These are phyloP conservation scores for Colletotrichum sp. DNA, from an alignment of 2,329 filamentous ascomycete species.

Conservation along the genomic window DNA sequence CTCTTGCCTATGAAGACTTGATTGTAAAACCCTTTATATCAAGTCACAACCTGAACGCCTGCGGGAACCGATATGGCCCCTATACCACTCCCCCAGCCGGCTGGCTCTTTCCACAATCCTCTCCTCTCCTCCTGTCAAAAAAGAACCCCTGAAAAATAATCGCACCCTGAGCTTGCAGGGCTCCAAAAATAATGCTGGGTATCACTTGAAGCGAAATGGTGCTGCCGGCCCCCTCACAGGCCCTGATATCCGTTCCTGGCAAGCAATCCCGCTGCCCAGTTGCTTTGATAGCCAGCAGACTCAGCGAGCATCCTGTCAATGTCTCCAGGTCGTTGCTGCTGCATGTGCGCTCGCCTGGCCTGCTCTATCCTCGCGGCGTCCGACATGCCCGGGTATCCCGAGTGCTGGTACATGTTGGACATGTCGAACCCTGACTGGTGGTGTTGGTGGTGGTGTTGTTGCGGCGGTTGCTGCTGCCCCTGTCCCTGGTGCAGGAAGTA, in stretches of 20 bases:
- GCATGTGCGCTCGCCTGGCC: conserved; percentile 20
- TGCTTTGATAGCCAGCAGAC: conserved; percentile 17
- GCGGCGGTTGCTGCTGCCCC: conserved; percentile 32
- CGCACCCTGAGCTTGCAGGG: conserved; percentile 19
- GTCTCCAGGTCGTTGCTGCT: conserved; percentile 20
- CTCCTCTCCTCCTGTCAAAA: neutral
- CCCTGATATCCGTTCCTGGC: conserved; percentile 20
- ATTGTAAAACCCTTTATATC: neutral
- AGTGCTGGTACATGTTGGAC: conserved; percentile 20
- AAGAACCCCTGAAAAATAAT: neutral
- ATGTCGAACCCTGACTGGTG: conserved; percentile 18
- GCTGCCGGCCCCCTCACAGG: neutral
- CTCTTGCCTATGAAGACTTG: neutral
- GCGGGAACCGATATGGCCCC: neutral
- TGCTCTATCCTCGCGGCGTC: conserved; percentile 20
- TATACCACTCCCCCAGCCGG: neutral
- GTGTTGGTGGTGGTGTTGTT: conserved; percentile 29
- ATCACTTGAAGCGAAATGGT: conserved; percentile 21
- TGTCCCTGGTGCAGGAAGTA: conserved; percentile 69
- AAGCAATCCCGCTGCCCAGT: conserved; percentile 23
- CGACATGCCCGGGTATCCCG: conserved; percentile 15
- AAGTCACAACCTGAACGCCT: conserved; percentile 11
- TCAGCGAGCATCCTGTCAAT: conserved; percentile 23
- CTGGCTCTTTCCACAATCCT: neutral
- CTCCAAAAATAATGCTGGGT: conserved; percentile 20